These are phyloP conservation scores for Cardamine occulta DNA, from an alignment of 345 rosid species.

Conservation along the genomic window DNA sequence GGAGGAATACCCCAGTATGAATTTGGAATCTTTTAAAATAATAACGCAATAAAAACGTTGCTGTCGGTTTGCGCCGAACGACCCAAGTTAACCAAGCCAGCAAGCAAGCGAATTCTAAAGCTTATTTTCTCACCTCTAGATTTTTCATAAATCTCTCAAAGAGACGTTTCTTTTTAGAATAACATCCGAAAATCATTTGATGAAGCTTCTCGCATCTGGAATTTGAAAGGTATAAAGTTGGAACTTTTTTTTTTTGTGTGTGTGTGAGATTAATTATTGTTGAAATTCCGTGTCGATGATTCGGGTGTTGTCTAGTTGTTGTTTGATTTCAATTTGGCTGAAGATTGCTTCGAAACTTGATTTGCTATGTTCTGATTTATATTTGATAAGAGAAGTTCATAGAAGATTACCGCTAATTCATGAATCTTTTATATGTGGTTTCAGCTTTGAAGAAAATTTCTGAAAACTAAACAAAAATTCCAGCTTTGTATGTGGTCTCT, in stretches of 20 bases:
- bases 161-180: slow-evolving; percentile 13
- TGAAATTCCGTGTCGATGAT: not conserved
- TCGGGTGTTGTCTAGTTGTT: not conserved
- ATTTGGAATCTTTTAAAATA: not conserved
- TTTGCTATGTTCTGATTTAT: not conserved
- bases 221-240: slow-evolving; percentile 27
- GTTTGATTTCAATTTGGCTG: slow-evolving; percentile 1
- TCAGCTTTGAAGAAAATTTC: not conserved
- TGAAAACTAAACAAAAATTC: not conserved
- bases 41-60: slow-evolving; percentile 35
- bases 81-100: slow-evolving; percentile 22
- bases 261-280: not conserved
- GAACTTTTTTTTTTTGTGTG: not conserved
- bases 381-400: not conserved
- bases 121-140: slow-evolving; percentile 29
- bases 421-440: slow-evolving; percentile 1
- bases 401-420: not conserved
- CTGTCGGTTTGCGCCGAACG: slow-evolving; percentile 31
- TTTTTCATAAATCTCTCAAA: not conserved
- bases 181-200: not conserved
- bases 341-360: not conserved
- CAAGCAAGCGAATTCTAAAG: slow-evolving; percentile 35
- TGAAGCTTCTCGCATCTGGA: slow-evolving; percentile 32
- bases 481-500: not conserved
- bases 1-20: not conserved